These are phyloP conservation scores for Podospora anserina DNA, from an alignment of 495 filamentous ascomycete species.

Conservation along the genomic window DNA sequence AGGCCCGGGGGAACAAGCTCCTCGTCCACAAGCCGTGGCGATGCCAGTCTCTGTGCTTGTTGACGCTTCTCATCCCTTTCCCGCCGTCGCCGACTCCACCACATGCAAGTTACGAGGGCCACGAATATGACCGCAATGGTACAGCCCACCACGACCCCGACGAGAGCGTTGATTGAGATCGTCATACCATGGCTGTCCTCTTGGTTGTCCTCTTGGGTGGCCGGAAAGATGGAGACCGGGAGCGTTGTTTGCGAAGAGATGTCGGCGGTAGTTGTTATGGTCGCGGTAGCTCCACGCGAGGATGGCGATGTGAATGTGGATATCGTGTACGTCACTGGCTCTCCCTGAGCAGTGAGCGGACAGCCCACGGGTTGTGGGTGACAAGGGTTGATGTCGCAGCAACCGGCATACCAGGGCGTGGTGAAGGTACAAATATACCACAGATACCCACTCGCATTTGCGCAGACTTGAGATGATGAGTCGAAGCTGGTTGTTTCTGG, in stretches of 20 bases:
- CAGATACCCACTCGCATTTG: constrained; percentile 12
- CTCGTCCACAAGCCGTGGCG: constrained; percentile 7
- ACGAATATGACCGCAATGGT: constrained; percentile 16
- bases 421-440: constrained; percentile 23
- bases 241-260: background rate
- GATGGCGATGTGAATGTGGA: constrained; percentile 4
- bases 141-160: constrained; percentile 24
- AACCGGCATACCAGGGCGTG: constrained; percentile 17
- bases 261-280: constrained; percentile 2
- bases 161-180: constrained; percentile 20
- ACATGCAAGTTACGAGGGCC: constrained; percentile 16
- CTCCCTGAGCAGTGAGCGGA: constrained; percentile 11
- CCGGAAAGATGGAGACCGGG: background rate
- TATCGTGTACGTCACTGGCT: background rate
- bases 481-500: background rate
- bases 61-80: constrained; percentile 15
- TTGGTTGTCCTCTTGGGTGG: background rate
- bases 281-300: background rate
- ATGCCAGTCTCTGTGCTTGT: background rate
- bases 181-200: constrained; percentile 16
- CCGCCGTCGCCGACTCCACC: constrained; percentile 16
- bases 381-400: constrained; percentile 30
- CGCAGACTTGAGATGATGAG: constrained; percentile 8
- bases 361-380: constrained; percentile 19
- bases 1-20: constrained; percentile 13